A percentile compares a stretch with the other conserved stretches of the same genome.
phyloP scores from a whole-genome alignment of 805 yeast genomes.

The Zygoascus biomembranicola region DNA sequence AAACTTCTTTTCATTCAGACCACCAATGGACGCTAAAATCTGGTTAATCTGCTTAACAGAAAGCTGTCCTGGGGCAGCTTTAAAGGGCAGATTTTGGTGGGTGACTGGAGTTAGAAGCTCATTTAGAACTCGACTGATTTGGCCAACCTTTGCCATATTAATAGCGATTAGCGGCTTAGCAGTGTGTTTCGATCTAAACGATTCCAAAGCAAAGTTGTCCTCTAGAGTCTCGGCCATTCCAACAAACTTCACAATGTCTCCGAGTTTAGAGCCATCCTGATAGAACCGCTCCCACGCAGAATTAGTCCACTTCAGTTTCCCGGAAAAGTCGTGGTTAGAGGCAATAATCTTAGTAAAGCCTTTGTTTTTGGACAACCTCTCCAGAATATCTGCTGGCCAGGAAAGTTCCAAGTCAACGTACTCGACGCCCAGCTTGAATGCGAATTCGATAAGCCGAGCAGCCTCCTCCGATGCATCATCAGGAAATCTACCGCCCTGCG shows the following conservation, averaged over 20 bases:
- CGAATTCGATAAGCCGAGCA: constrained; percentile 46
- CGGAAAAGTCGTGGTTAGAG: constrained; percentile 71
- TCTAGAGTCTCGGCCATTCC: constrained; percentile 57
- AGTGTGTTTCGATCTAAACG: constrained; percentile 51
- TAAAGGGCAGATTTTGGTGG: constrained; percentile 52
- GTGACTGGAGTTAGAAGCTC: constrained; percentile 76
- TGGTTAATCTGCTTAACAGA: constrained; percentile 57
- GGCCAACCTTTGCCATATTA: constrained; percentile 72
- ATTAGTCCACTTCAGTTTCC: constrained; percentile 52
- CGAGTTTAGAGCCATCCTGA: constrained; percentile 53
- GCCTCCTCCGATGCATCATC: constrained; percentile 45
- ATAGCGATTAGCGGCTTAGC: constrained; percentile 68
- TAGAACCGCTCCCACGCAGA: constrained; percentile 71
- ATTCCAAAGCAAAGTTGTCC: constrained; percentile 67
- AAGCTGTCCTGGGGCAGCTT: constrained; percentile 78
- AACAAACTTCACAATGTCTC: constrained; percentile 75
- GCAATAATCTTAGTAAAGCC: constrained; percentile 68
- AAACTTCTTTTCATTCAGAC: constrained; percentile 47
- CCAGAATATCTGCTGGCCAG: constrained; percentile 48
- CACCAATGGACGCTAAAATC: constrained; percentile 52
- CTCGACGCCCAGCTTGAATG: constrained; percentile 70
- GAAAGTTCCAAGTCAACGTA: constrained; percentile 74
- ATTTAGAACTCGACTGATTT: constrained; percentile 71
- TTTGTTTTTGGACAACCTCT: constrained; percentile 43
- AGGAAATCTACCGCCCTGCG: constrained; percentile 79